Percentiles rank a stretch among this genome's conserved stretches.
phyloP scores from a whole-genome alignment of 441 rosid genomes.

The Bruguiera hainesii region DNA sequence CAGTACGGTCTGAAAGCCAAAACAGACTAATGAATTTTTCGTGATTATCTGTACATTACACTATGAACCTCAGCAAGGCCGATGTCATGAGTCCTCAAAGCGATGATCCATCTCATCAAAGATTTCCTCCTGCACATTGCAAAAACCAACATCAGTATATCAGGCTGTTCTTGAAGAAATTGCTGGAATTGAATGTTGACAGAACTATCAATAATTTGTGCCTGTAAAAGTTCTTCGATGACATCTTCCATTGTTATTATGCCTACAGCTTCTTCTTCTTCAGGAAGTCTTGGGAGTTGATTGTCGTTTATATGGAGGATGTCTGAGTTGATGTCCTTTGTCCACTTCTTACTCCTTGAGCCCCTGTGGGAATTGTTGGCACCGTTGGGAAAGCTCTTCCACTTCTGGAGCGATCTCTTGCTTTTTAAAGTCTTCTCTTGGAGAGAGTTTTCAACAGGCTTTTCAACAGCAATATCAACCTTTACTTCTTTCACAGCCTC shows the following conservation, averaged over 20 bases:
- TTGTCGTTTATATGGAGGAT: constrained; percentile 59
- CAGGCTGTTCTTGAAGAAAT: neutral
- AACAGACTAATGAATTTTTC: constrained; percentile 18
- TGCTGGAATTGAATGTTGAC: neutral
- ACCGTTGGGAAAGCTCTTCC: constrained; percentile 77
- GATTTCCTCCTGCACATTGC: constrained; percentile 73
- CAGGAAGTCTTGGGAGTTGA: constrained; percentile 61
- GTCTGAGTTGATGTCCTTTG: constrained; percentile 63
- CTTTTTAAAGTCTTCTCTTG: constrained; percentile 52
- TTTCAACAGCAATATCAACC: constrained; percentile 61
- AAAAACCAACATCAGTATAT: neutral
- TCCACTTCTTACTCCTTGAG: constrained; percentile 72
- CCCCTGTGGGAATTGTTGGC: constrained; percentile 32
- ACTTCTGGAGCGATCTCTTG: constrained; percentile 70
- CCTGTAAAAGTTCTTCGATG: constrained; percentile 97
- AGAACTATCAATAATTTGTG: constrained; percentile 10
- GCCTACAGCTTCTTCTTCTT: constrained; percentile 92
- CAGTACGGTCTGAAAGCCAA: constrained; percentile 1
- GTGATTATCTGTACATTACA: neutral
- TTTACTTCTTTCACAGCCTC: constrained; percentile 49
- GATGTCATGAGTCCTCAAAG: constrained; percentile 54
- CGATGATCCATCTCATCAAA: constrained; percentile 97
- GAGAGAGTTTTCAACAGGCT: constrained; percentile 45
- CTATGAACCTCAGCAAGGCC: neutral
- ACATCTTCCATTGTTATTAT: constrained; percentile 98